Conservation (phyloP, 805 yeast genomes). For the Wickerhamia fluorescens region DNA sequence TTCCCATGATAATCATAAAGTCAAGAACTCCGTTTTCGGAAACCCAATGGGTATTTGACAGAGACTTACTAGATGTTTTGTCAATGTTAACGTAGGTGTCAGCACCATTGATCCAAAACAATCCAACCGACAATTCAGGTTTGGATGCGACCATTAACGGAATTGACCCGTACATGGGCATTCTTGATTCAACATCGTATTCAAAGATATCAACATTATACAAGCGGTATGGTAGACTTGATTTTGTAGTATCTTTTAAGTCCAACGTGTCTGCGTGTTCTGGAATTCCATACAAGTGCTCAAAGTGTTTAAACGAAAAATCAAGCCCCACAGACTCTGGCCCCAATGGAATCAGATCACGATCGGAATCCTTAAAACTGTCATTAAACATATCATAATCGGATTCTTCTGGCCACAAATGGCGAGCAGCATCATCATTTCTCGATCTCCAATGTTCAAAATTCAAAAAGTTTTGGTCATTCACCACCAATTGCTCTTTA, state of each 20-base stretch:
- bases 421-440: constrained; percentile 23
- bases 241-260: constrained; percentile 56
- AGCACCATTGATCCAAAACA: constrained; percentile 90
- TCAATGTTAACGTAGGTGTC: constrained; percentile 83
- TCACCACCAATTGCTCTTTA: constrained; percentile 47
- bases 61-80: constrained; percentile 16
- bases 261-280: constrained; percentile 86
- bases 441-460: constrained; percentile 68
- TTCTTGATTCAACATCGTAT: constrained; percentile 71
- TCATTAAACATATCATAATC: constrained; percentile 65
- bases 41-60: constrained; percentile 76
- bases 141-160: constrained; percentile 77
- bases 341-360: constrained; percentile 67
- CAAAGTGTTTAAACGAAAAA: constrained; percentile 52
- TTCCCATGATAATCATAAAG: constrained; percentile 58
- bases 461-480: constrained; percentile 66
- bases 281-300: constrained; percentile 86
- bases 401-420: constrained; percentile 51
- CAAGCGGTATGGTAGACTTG: constrained; percentile 71
- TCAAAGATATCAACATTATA: constrained; percentile 95
- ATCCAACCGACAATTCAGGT: constrained; percentile 53
- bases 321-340: constrained; percentile 90
- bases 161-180: constrained; percentile 93
- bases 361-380: constrained; percentile 55
- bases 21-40: constrained; percentile 87